phyloP scores from a whole-genome alignment of 2,329 filamentous ascomycete genomes.

The Talaromyces amestolkiae region DNA sequence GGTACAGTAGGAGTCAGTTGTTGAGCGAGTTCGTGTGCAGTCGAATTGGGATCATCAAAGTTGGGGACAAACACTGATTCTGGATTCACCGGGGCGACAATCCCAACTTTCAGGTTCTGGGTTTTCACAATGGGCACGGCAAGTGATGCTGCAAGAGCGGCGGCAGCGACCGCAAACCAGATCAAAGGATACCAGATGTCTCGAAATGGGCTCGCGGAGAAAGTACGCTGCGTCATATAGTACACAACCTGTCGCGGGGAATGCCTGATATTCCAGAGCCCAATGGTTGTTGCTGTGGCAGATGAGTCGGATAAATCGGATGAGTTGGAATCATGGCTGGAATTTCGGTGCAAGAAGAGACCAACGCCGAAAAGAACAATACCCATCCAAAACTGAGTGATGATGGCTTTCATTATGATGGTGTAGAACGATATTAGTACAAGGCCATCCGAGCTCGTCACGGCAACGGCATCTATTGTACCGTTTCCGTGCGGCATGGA shows the following conservation, averaged over 20 bases:
- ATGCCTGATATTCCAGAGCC: conserved; percentile 5
- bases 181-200: conserved; percentile 7
- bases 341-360: neutral
- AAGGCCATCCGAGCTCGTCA: conserved; percentile 8
- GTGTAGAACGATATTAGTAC: conserved; percentile 8
- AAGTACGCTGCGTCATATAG: neutral
- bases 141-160: conserved; percentile 7
- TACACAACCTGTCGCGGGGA: neutral
- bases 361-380: conserved; percentile 12
- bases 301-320: neutral
- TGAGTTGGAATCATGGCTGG: neutral
- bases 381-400: conserved; percentile 9
- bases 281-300: neutral
- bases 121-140: conserved; percentile 13
- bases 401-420: conserved; percentile 12
- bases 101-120: conserved; percentile 1
- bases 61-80: conserved; percentile 4
- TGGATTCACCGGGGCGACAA: conserved; percentile 3
- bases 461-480: conserved; percentile 1
- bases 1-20: neutral
- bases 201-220: neutral
- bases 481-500: conserved; percentile 2
- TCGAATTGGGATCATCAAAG: neutral
- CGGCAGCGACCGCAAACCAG: conserved; percentile 1
- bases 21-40: neutral